Base-by-base conservation (phyloP, 1,284 basidiomycete species). In the Gomphus sp. region DNA sequence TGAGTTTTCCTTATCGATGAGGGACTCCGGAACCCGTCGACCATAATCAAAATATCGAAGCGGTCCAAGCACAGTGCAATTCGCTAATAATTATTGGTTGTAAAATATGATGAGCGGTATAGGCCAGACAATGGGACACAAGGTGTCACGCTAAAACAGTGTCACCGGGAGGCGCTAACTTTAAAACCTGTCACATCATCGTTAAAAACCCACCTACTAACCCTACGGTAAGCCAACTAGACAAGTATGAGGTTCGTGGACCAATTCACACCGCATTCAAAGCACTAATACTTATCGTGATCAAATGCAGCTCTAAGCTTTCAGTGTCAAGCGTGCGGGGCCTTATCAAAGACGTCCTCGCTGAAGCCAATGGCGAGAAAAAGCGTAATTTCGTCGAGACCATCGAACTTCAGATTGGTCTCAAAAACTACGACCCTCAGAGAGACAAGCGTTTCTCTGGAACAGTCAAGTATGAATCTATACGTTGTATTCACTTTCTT, bases 261-360 rank as follows among this genome's bases (percentile, higher is more conserved):
- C 25, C 6, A 16, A 12, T 16, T 2, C 18, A 18, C 44, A 45
- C 25, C n/a, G 6, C n/a, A 18, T 45, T 25, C 44, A 22, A 25
- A 8, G 2, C n/a, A n/a, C 14, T 45, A 7, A 45, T 22, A 25
- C 18, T 1, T 22, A 22, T 25, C 25, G 10, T 22, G 7, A 33
- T 33, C n/a, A 1, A 10, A 6, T 34, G 48, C 36, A 55, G 53
- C 41, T 44, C 39, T 4, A 94, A 95, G 81, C 88, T 95, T 76
- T 92, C 91, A 89, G 93, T 93, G 85, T 84, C 91, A 87, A 94
- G 93, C 87, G 94, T 98, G 91, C 94, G 94, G 85, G 86, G 87
- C 79, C 92, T 90, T 71, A 85, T 98, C 77, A 89, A 89, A 76
- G 88, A 90, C 66, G 80, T 95, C 60, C 79, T 94, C 64, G 79